Percentiles rank a stretch among this genome's conserved stretches.
Evolutionary conservation across 1,139 yeast species (phyloP).

Genomic region (Scheffersomyces titani): DNA sequence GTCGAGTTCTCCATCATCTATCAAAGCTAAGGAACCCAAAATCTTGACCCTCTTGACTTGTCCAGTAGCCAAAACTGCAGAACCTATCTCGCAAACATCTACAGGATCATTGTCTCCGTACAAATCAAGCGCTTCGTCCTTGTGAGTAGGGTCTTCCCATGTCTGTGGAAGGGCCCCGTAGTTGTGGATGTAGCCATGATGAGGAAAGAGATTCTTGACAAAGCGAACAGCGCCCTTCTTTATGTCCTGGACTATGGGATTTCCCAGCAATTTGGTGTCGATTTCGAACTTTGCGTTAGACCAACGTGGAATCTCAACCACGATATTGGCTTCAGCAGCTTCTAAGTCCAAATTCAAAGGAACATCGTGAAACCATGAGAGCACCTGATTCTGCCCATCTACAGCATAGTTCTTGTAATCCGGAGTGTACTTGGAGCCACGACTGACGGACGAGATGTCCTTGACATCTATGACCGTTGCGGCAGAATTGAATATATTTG

Average conservation of each 20-base stretch:
- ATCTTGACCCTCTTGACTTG: conserved; percentile 81
- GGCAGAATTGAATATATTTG: not conserved
- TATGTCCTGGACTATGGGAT: conserved; percentile 85
- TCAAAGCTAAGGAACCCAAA: conserved; percentile 80
- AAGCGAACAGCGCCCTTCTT: conserved; percentile 83
- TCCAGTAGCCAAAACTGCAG: conserved; percentile 68
- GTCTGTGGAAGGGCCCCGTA: conserved; percentile 96
- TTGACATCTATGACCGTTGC: not conserved
- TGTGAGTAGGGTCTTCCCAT: conserved; percentile 82
- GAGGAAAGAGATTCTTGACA: conserved; percentile 86
- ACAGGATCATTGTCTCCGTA: conserved; percentile 89
- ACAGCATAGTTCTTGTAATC: conserved; percentile 36
- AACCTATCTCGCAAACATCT: conserved; percentile 89
- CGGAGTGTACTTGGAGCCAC: conserved; percentile 38
- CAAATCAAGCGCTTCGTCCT: conserved; percentile 77
- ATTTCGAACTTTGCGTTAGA: conserved; percentile 87
- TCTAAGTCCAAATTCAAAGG: conserved; percentile 67
- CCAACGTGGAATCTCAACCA: conserved; percentile 93
- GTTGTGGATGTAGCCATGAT: conserved; percentile 88
- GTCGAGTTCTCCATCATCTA: conserved; percentile 93
- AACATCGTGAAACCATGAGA: conserved; percentile 78
- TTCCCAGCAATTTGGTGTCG: conserved; percentile 61
- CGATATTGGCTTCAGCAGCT: conserved; percentile 74
- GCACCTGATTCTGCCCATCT: conserved; percentile 54
- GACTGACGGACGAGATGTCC: conserved; percentile 15